phyloP scores from a whole-genome alignment of 805 yeast genomes.

The Ogataea chonburiensis region DNA sequence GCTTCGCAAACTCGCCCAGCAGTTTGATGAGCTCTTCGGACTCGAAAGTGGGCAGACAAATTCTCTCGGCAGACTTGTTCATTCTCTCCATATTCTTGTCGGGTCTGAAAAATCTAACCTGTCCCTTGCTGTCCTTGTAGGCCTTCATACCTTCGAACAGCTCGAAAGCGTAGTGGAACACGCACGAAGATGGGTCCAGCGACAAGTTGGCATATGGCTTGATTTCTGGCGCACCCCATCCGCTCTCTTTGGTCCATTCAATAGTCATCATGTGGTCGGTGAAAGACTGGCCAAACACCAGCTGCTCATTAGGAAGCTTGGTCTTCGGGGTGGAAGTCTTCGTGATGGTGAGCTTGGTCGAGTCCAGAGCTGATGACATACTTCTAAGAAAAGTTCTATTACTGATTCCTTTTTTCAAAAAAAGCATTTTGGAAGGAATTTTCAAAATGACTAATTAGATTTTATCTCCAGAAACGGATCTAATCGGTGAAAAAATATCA shows the following conservation, averaged over 20 bases:
- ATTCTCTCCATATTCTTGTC: conserved; percentile 89
- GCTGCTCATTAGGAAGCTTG: conserved; percentile 57
- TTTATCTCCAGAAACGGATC: conserved; percentile 2
- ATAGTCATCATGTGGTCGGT: conserved; percentile 87
- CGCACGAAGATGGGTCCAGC: conserved; percentile 86
- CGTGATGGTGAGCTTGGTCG: conserved; percentile 52
- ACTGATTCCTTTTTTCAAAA: conserved; percentile 4
- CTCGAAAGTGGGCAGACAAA: conserved; percentile 86
- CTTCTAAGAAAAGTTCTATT: conserved; percentile 3
- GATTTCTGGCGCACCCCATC: conserved; percentile 91
- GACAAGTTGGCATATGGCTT: conserved; percentile 75
- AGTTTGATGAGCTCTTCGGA: conserved; percentile 70
- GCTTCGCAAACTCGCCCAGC: conserved; percentile 69
- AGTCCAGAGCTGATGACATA: conserved; percentile 44
- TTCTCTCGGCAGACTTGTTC: conserved; percentile 85
- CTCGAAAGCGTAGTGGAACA: conserved; percentile 93
- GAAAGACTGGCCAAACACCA: conserved; percentile 72
- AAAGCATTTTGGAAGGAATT: conserved; percentile 8
- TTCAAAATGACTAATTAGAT: conserved; percentile 3
- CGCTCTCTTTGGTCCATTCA: conserved; percentile 73
- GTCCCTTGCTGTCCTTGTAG: conserved; percentile 61
- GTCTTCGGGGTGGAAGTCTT: conserved; percentile 48
- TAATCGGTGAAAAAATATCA: background rate
- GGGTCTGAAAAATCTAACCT: conserved; percentile 83
- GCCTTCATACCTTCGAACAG: conserved; percentile 97